These are phyloP conservation scores for Acanthamoeba healyi DNA, from an alignment of 208 protist species.

Conservation along the genomic window DNA sequence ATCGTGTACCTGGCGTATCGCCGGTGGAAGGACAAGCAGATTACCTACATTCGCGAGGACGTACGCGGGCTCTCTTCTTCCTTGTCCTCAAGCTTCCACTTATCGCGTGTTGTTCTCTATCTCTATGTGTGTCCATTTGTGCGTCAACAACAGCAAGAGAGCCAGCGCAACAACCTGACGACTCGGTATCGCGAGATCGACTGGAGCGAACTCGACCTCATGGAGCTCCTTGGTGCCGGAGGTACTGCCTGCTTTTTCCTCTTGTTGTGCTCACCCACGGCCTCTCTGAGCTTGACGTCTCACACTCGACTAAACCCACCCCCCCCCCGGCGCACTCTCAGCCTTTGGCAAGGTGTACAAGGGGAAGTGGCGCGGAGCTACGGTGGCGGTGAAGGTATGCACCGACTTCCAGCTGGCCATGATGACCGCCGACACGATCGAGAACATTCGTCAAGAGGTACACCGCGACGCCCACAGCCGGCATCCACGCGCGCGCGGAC, in stretches of 20 bases:
- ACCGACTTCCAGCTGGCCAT: slow-evolving; percentile 67
- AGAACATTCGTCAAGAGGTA: slow-evolving; percentile 53
- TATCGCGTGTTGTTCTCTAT: not conserved
- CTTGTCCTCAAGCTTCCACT: too few relatives aligned
- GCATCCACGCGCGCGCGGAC: too few relatives aligned
- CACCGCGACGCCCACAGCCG: not conserved
- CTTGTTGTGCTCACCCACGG: too few relatives aligned
- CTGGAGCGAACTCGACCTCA: slow-evolving; percentile 38
- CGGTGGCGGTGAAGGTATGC: slow-evolving; percentile 67
- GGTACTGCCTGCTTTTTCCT: not conserved
- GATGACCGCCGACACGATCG: slow-evolving; percentile 47
- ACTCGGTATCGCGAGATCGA: slow-evolving; percentile 39
- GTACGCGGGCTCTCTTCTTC: not conserved
- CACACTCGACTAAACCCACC: not conserved
- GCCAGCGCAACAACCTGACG: slow-evolving; percentile 27
- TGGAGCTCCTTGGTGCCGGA: slow-evolving; percentile 39
- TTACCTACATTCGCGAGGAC: slow-evolving; percentile 28
- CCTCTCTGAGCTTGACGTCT: not conserved
- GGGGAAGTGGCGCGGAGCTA: slow-evolving; percentile 50
- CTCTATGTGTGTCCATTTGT: not conserved
- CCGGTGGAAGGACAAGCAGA: slow-evolving; percentile 64
- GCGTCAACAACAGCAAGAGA: not conserved
- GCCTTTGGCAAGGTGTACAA: slow-evolving; percentile 69
- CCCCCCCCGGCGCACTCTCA: not conserved
- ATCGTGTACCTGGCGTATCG: slow-evolving; percentile 1